Conservation (phyloP, 179 eudicot species). For the Spergularia azorica region DNA sequence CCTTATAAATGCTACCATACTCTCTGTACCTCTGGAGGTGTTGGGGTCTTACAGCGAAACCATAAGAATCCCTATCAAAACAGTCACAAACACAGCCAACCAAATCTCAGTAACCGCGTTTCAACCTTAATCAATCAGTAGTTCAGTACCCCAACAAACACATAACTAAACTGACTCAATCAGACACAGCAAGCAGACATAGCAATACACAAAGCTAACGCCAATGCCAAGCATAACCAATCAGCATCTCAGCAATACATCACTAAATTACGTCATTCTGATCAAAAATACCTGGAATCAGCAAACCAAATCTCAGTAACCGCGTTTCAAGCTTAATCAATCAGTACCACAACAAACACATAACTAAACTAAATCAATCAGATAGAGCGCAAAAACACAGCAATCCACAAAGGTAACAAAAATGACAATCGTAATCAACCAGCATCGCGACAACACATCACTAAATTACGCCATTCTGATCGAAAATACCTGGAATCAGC, state of each 20-base stretch:
- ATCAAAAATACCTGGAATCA: constrained; percentile 73
- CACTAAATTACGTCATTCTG: background rate
- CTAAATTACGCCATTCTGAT: background rate
- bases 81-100: constrained; percentile 16
- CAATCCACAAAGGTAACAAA: background rate
- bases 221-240: background rate
- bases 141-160: background rate
- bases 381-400: background rate
- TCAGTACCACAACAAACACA: background rate
- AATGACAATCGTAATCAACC: background rate
- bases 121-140: background rate
- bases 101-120: background rate
- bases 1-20: constrained; percentile 71
- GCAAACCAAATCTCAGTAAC: constrained; percentile 16
- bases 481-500: constrained; percentile 80
- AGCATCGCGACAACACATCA: too few relatives aligned
- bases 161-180: background rate
- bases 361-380: background rate
- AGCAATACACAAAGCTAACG: background rate
- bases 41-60: constrained; percentile 89
- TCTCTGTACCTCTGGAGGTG: constrained; percentile 71
- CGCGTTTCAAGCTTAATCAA: too few relatives aligned
- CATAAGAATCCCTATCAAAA: constrained; percentile 78
- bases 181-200: background rate
- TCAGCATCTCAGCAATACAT: background rate